Evolutionary conservation across 495 filamentous ascomycete species (phyloP), one percentile per base, ranked within the genome.

Genomic region (Penicillium malachiteum): DNA sequence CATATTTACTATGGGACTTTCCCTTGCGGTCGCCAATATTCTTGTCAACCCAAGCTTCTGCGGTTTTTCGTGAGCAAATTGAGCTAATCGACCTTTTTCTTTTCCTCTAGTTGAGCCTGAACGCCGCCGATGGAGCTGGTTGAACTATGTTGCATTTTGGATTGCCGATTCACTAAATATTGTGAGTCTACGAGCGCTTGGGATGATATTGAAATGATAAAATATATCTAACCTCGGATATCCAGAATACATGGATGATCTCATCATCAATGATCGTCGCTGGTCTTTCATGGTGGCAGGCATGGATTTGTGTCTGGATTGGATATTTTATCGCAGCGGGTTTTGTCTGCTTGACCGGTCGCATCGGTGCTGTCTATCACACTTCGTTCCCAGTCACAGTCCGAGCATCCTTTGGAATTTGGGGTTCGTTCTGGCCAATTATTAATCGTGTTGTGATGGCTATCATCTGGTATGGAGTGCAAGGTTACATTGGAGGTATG

Each of bases 111-210:
- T 97, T 31, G 91, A 95, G 60, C 85, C 87, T 14, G 86, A 84
- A 55, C 84, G 90, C 53, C 85, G 92, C 30, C 84, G 90, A 83
- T 97, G 92, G 92, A 87, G 83, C 50, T 77, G 89, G 50, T 88
- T 86, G 81, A 96, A 96, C 65, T 97, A 91, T 63, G 84, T 96
- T 51, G 88, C 86, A 16, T 96, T 96, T 65, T 94, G 91, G 91
- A 81, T 96, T 67, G 90, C 92, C 33, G 92, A 97, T 73, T 93
- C 89, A 6, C 91, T 96, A 71, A 97, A 97, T 70, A 95, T 97
- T 70, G 82, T 84, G 66, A 63, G 80, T 77, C 37, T 31, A 31
- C 18, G 31, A 31, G 7, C 11, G 17, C 5, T 49, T 32, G 17
- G 31, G 33, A 18, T 13, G 12, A 42, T 16, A 55, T 21, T 6